Base-by-base conservation (phyloP, 73 alveolate genomes). In the Blepharisma stoltei region DNA sequence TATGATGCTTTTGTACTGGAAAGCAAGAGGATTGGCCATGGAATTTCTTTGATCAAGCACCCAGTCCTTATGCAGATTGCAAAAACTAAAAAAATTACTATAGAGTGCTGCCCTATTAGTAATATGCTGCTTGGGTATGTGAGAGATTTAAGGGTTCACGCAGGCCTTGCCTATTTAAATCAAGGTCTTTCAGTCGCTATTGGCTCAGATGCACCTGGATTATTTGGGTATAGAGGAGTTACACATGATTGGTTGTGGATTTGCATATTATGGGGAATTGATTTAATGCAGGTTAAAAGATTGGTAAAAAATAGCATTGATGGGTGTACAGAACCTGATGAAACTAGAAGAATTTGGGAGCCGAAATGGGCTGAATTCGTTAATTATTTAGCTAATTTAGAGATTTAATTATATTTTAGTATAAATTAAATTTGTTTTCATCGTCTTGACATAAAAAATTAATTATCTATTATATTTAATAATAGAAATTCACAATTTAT, bases 201-300 rank as follows among this genome's bases (percentile, higher is more conserved):
- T 49, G 69, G 67, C 43, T 78, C 93, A 6, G 93, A 86, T 71
- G 93, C 81, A 46, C 93, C 93, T 38, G 75, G 84, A 0, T 81
- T 81, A 71, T 86, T 86, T 70, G 87, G 78, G 54, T 84, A 84
- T 43, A 83, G 77, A 20, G 90, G 88, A 7, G 87, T 86, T 38
- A 76, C 87, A 11, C 81, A 81, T n/a, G 93, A 86, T 67, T 86
- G 23, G 18, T 4, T 52, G 23, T 52, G 32, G 3, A 20, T 52
- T 52, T 52, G 18, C 2, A n/a, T 52, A 20, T 14, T 20, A 52
- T 52, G 67, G 67, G 32, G 23, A 52, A 14, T 52, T 52, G 67
- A 52, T 52, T 52, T 52, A 52, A 20, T 14, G 23, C 32, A 20
- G 0, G 18, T 52, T 14, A 52, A 52, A 52, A 52, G 32, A 52